Evolutionary conservation across 106 monocot species (phyloP).

Genomic region (Cymbidium sinense): DNA sequence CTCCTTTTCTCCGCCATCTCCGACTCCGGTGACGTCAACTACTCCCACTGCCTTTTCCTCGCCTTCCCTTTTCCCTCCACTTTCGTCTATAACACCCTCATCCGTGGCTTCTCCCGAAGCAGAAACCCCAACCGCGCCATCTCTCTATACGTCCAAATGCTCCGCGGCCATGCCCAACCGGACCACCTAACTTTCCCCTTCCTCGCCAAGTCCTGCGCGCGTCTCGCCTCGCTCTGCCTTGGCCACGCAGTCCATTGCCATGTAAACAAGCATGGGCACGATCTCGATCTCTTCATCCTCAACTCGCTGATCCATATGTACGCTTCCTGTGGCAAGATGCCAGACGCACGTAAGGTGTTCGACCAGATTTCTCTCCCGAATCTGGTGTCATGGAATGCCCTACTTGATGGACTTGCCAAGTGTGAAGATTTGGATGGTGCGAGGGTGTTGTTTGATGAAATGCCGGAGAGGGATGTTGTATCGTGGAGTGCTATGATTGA

Average conservation of each 20-base stretch:
- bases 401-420: conserved; percentile 51
- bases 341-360: conserved; percentile 33
- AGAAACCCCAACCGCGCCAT: conserved; percentile 34
- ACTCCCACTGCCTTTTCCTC: conserved; percentile 27
- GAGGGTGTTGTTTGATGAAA: conserved; percentile 40
- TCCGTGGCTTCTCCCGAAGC: conserved; percentile 46
- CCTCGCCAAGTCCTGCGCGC: conserved; percentile 51
- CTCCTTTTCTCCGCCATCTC: conserved; percentile 48
- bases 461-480: conserved; percentile 49
- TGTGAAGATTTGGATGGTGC: conserved; percentile 42
- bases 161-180: conserved; percentile 16
- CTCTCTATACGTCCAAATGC: conserved; percentile 40
- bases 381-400: conserved; percentile 52
- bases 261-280: conserved; percentile 23
- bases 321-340: conserved; percentile 26
- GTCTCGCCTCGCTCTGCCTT: conserved; percentile 21
- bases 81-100: conserved; percentile 54
- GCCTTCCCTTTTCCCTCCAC: conserved; percentile 21
- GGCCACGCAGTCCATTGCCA: conserved; percentile 30
- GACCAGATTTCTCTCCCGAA: conserved; percentile 39
- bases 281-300: conserved; percentile 29
- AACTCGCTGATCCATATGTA: conserved; percentile 76
- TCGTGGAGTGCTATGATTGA: conserved; percentile 76
- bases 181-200: conserved; percentile 63
- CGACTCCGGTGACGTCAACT: conserved; percentile 31